Percentiles rank a stretch among this genome's conserved stretches.
Conservation (phyloP, 2,329 filamentous ascomycete genomes). For the Cladophialophora immunda region DNA sequence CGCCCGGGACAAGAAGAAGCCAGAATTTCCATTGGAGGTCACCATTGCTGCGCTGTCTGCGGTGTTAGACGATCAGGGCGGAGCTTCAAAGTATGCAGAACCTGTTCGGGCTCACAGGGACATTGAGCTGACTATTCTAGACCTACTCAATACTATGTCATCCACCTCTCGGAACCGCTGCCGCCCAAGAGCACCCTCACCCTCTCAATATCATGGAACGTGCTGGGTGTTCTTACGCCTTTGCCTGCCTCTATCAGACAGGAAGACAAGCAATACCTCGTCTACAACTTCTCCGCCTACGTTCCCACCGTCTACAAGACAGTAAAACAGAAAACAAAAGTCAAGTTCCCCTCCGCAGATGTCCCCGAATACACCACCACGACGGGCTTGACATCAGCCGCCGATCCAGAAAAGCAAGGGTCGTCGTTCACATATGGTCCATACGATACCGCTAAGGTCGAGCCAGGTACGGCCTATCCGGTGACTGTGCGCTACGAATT, state of each 20-base stretch:
- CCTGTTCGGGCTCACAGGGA: conserved; percentile 46
- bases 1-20: conserved; percentile 89
- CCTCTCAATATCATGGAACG: conserved; percentile 83
- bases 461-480: conserved; percentile 77
- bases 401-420: conserved; percentile 82
- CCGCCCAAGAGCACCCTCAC: conserved; percentile 81
- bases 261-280: conserved; percentile 83
- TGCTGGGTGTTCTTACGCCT: conserved; percentile 79
- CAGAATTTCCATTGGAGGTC: conserved; percentile 71
- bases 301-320: conserved; percentile 83
- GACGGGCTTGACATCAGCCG: conserved; percentile 62
- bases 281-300: conserved; percentile 87
- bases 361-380: conserved; percentile 87
- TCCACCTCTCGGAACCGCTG: conserved; percentile 79
- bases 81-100: conserved; percentile 61
- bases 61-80: conserved; percentile 53
- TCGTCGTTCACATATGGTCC: conserved; percentile 88
- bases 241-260: conserved; percentile 86
- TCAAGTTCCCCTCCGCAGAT: conserved; percentile 82
- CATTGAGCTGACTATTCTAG: conserved; percentile 52
- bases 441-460: conserved; percentile 73
- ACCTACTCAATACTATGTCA: conserved; percentile 81
- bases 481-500: conserved; percentile 91
- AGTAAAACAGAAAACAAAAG: conserved; percentile 93
- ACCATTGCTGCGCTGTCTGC: conserved; percentile 72